A percentile compares a stretch with the other conserved stretches of the same genome.
phyloP scores from a whole-genome alignment of 352 stramenopile species.

The Globisporangium echinulatum region DNA sequence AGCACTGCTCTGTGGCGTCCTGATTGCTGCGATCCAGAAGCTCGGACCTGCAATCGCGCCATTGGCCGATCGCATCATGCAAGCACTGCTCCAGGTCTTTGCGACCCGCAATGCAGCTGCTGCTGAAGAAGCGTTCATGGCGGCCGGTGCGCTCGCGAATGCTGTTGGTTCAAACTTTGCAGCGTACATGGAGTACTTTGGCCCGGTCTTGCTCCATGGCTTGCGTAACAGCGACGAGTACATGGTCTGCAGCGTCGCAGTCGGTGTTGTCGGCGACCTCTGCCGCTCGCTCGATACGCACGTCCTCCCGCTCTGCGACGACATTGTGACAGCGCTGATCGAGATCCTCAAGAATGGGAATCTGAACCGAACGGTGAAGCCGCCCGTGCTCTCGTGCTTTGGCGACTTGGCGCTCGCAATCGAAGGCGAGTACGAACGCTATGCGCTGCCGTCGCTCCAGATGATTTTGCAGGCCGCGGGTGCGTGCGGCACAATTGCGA shows the following conservation, averaged over 20 bases:
- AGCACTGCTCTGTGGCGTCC: slow-evolving; percentile 85
- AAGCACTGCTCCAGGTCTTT: slow-evolving; percentile 93
- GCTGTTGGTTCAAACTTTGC: slow-evolving; percentile 90
- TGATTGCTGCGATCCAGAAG: slow-evolving; percentile 93
- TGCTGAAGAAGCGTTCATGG: slow-evolving; percentile 96
- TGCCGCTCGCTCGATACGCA: slow-evolving; percentile 89
- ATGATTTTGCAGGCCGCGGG: slow-evolving; percentile 86
- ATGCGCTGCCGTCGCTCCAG: slow-evolving; percentile 70
- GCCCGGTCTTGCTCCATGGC: slow-evolving; percentile 88
- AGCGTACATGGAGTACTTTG: slow-evolving; percentile 94
- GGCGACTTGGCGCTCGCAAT: slow-evolving; percentile 96
- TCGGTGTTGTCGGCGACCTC: slow-evolving; percentile 94
- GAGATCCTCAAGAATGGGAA: slow-evolving; percentile 93
- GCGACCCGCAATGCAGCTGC: slow-evolving; percentile 89
- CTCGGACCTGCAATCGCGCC: slow-evolving; percentile 84
- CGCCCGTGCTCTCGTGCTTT: slow-evolving; percentile 94
- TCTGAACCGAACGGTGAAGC: slow-evolving; percentile 94
- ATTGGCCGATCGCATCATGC: slow-evolving; percentile 92
- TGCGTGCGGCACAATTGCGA: slow-evolving; percentile 77
- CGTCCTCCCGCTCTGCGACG: slow-evolving; percentile 91
- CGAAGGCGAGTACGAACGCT: slow-evolving; percentile 88
- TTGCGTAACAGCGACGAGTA: slow-evolving; percentile 95
- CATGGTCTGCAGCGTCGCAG: slow-evolving; percentile 94
- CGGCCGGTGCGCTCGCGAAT: slow-evolving; percentile 90
- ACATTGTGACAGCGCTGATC: slow-evolving; percentile 92